phyloP scores from a whole-genome alignment of 192 early-diverging fungal species.

The Coemansia sp. region DNA sequence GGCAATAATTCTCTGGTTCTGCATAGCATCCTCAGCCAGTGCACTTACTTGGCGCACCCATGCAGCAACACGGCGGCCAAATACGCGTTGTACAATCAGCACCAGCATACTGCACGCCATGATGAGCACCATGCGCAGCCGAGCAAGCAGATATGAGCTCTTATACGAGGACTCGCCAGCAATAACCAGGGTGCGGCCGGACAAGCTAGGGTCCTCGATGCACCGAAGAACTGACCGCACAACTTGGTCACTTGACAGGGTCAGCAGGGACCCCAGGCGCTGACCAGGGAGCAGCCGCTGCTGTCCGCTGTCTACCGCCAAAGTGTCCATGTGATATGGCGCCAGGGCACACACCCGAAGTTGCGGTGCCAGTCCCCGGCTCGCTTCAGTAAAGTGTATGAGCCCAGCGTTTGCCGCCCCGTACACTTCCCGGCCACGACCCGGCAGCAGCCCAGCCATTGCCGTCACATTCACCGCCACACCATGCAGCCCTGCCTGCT shows the following conservation, averaged over 20 bases:
- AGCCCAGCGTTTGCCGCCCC: constrained; percentile 46
- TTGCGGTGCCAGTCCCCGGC: constrained; percentile 22
- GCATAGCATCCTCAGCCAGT: constrained; percentile 2
- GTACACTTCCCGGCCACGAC: constrained; percentile 41
- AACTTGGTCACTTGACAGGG: constrained; percentile 39
- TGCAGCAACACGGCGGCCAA: constrained; percentile 12
- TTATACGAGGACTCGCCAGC: constrained; percentile 42
- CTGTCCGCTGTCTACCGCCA: constrained; percentile 7
- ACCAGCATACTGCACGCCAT: constrained; percentile 31
- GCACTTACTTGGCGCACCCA: constrained; percentile 5
- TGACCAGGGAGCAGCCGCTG: constrained; percentile 37
- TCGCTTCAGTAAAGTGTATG: constrained; percentile 41
- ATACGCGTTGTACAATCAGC: constrained; percentile 17
- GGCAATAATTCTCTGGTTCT: neutral
- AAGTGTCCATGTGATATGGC: constrained; percentile 44
- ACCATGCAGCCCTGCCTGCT: constrained; percentile 2
- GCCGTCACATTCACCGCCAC: constrained; percentile 44
- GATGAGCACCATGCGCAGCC: constrained; percentile 34
- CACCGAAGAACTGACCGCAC: constrained; percentile 36
- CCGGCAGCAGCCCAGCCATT: constrained; percentile 40
- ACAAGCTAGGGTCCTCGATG: constrained; percentile 33
- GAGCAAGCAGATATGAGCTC: constrained; percentile 19
- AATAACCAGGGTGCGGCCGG: constrained; percentile 31
- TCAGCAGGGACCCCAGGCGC: constrained; percentile 30
- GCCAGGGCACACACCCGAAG: constrained; percentile 40